phyloP scores from a whole-genome alignment of 441 rosid genomes.

The Brassica balearica region DNA sequence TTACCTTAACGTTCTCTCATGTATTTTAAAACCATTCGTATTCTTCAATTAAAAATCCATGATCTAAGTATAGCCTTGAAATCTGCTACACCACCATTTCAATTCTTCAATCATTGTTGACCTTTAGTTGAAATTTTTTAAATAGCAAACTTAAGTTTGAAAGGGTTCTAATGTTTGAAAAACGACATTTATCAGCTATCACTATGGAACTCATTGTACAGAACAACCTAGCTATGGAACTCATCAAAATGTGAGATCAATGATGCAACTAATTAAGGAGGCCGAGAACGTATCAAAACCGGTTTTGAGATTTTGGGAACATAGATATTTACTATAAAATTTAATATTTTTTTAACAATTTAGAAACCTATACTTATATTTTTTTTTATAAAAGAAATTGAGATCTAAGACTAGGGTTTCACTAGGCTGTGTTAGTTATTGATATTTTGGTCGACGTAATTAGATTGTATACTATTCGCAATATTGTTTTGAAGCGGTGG shows the following conservation, averaged over 20 bases:
- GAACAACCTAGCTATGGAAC: neutral
- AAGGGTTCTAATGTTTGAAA: neutral
- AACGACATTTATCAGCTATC: neutral
- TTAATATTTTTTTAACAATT: no score
- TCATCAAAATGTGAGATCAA: neutral
- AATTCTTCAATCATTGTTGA: neutral
- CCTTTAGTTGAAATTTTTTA: neutral
- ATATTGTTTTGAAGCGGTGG: neutral
- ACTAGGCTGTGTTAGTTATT: neutral
- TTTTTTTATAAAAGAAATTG: no score
- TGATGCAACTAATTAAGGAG: no score
- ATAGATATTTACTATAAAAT: no score
- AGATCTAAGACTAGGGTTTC: no score
- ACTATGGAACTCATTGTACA: neutral
- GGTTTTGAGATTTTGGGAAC: no score
- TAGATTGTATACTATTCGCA: neutral
- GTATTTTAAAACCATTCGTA: neutral
- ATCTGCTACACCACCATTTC: neutral
- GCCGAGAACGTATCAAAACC: no score
- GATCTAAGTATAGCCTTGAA: conserved; percentile 1
- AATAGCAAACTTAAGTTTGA: conserved; percentile 8
- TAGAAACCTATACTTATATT: no score
- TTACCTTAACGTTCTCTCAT: neutral
- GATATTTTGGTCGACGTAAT: neutral
- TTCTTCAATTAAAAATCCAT: neutral